Percentiles rank a stretch among this genome's conserved stretches.
Conservation (phyloP, 192 early-diverging fungal genomes). For the Lunasporangiospora selenospora region DNA sequence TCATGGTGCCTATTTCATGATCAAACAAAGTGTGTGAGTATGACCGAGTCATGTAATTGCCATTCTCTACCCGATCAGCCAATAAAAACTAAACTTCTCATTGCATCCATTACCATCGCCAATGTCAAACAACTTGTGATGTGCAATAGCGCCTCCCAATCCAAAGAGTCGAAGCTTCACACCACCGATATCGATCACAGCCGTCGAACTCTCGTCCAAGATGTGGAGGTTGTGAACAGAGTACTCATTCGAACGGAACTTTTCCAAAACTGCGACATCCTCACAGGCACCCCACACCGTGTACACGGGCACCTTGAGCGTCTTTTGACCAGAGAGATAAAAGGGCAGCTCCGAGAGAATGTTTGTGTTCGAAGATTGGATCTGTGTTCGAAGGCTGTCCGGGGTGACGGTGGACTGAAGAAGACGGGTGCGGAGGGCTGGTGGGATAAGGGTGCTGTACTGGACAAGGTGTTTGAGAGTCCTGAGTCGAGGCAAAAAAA, state of each 20-base stretch:
- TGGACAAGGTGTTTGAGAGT: slow-evolving; percentile 62
- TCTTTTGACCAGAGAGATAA: slow-evolving; percentile 49
- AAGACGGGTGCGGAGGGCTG: slow-evolving; percentile 48
- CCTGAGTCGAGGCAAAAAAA: slow-evolving; percentile 25
- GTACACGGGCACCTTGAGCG: slow-evolving; percentile 61
- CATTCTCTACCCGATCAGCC: neutral
- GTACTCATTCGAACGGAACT: slow-evolving; percentile 58
- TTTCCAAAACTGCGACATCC: slow-evolving; percentile 64
- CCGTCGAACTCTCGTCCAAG: slow-evolving; percentile 58
- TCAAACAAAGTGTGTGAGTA: neutral
- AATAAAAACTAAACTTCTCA: neutral
- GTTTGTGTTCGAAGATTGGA: slow-evolving; percentile 42
- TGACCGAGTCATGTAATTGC: neutral
- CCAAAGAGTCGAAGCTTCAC: slow-evolving; percentile 65
- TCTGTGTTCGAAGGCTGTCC: slow-evolving; percentile 51
- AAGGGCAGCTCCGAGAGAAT: slow-evolving; percentile 62
- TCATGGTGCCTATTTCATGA: slow-evolving; percentile 47
- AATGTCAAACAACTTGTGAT: slow-evolving; percentile 68
- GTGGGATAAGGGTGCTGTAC: slow-evolving; percentile 62
- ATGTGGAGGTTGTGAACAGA: slow-evolving; percentile 56
- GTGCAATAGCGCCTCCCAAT: slow-evolving; percentile 64
- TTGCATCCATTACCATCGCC: slow-evolving; percentile 54
- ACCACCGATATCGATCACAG: slow-evolving; percentile 60
- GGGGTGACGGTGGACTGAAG: slow-evolving; percentile 35
- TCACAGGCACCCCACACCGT: slow-evolving; percentile 70